Percentiles rank a stretch among this genome's conserved stretches.
Conservation (phyloP, 352 stramenopile genomes). For the Hyaloperonospora arabidopsidis region DNA sequence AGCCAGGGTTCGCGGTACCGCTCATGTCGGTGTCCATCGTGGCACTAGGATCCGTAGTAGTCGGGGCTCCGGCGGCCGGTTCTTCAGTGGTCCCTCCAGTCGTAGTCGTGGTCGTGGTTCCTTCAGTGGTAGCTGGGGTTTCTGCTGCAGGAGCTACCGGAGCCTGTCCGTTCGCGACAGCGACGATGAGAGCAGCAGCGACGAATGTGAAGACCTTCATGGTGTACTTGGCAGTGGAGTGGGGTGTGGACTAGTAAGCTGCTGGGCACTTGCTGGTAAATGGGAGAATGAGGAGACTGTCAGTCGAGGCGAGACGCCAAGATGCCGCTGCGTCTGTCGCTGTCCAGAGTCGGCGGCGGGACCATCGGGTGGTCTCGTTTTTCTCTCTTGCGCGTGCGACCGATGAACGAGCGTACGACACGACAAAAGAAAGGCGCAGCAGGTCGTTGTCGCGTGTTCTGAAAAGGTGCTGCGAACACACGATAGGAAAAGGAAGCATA, state of each 20-base stretch:
- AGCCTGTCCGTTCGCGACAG: slow-evolving; percentile 21
- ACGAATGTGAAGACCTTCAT: slow-evolving; percentile 41
- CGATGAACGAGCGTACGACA: too few species aligned
- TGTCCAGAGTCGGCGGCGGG: too few species aligned
- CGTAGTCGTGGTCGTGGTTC: neutral
- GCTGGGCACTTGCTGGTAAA: slow-evolving; percentile 36
- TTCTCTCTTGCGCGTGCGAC: too few species aligned
- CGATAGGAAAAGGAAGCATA: too few species aligned
- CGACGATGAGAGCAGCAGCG: slow-evolving; percentile 35
- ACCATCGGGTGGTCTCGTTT: too few species aligned
- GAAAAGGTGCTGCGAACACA: too few species aligned
- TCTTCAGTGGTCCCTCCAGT: slow-evolving; percentile 4
- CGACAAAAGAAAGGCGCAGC: neutral
- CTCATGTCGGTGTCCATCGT: too few species aligned
- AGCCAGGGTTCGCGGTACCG: too few species aligned
- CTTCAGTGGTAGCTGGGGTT: slow-evolving; percentile 1
- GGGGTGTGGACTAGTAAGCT: slow-evolving; percentile 16
- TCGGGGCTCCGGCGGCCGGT: slow-evolving; percentile 7
- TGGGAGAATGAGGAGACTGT: slow-evolving; percentile 25
- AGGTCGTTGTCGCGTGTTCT: too few species aligned
- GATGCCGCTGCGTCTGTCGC: too few species aligned
- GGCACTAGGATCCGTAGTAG: too few species aligned
- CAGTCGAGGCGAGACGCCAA: too few species aligned
- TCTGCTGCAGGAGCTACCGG: slow-evolving; percentile 4
- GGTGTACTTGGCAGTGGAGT: slow-evolving; percentile 16